Conservation (phyloP, 2,329 filamentous ascomycete genomes). For the Knufia fluminis region DNA sequence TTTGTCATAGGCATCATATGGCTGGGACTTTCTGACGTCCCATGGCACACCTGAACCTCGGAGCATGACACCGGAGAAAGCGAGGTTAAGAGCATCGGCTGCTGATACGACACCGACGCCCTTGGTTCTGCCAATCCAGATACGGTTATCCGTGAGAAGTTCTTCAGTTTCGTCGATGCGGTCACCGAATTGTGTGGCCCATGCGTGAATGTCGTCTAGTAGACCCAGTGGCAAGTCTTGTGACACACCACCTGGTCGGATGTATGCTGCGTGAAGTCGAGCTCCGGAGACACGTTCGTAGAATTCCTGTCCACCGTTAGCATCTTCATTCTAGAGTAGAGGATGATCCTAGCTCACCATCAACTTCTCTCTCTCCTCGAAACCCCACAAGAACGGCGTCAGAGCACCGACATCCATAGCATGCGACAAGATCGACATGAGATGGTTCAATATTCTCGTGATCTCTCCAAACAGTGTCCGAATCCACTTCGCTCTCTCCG, state of each 20-base stretch:
- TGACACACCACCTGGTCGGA: conserved; percentile 90
- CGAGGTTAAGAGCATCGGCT: conserved; percentile 90
- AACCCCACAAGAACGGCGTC: conserved; percentile 98
- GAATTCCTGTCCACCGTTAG: conserved; percentile 63
- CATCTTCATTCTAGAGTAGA: background rate
- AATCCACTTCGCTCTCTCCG: conserved; percentile 92
- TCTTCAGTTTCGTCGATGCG: conserved; percentile 98
- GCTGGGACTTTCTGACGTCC: conserved; percentile 93
- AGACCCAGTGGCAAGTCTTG: conserved; percentile 91
- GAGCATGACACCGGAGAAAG: conserved; percentile 95
- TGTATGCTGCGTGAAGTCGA: conserved; percentile 92
- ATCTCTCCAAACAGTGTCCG: conserved; percentile 92
- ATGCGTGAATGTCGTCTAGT: conserved; percentile 98
- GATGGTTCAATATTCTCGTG: conserved; percentile 86
- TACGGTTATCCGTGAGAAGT: conserved; percentile 96
- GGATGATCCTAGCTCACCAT: conserved; percentile 60
- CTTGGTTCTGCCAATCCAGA: conserved; percentile 92
- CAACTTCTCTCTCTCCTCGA: conserved; percentile 98
- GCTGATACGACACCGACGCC: conserved; percentile 86
- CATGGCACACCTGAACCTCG: conserved; percentile 91
- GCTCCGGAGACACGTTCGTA: conserved; percentile 98
- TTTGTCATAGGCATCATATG: conserved; percentile 95
- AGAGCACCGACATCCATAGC: conserved; percentile 98
- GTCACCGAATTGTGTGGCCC: conserved; percentile 97
- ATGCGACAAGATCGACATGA: conserved; percentile 95